Evolutionary conservation across 257 asterid species (phyloP), one percentile per base, ranked within the genome.

Genomic region (Gentiana dahurica): DNA sequence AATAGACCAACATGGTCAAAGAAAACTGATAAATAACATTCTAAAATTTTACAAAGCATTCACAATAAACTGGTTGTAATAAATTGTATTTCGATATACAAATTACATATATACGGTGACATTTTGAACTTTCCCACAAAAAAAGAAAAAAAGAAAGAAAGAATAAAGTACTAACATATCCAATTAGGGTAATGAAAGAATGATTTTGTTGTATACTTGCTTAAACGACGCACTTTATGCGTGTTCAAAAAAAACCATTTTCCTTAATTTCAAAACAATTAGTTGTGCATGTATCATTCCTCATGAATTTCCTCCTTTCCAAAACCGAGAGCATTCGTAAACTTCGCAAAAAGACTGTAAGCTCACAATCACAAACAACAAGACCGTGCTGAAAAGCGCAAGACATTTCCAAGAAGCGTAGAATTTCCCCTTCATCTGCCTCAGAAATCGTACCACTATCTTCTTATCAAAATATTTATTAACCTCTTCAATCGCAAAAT

Each of bases 291-390:
- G 38, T 52, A 34, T 11, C 12, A 53, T 32, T 1, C 24, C 34
- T 53, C 6, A 53, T 12, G 3, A 4, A 2, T 38, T 12, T 12
- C 35, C 3, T 24, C 33, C 38, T 57, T 38, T 46, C 67, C 67
- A 61, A 10, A 56, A 9, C 32, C 57, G 47, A 24, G 50, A 36
- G 56, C 75, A 70, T 10, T 54, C 13, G 43, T 70, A 70, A 34
- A 65, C 5, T 6, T 66, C 57, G 58, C 90, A 82, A 61, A 72
- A 79, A 3, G 90, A 66, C 39, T 72, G 72, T 1, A 77, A n/a
- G 7, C 67, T 55, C 24, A 82, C 62, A 69, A 75, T 54, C 46
- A 71, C 36, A 55, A 71, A 4, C 9, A 77, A 68, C 2, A 57
- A 63, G 4, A 77, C 51, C 10, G 68, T 54, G 35, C 75, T 44